Conservation (phyloP, 202 grass and related monocot genomes). For the Panicum virgatum region DNA sequence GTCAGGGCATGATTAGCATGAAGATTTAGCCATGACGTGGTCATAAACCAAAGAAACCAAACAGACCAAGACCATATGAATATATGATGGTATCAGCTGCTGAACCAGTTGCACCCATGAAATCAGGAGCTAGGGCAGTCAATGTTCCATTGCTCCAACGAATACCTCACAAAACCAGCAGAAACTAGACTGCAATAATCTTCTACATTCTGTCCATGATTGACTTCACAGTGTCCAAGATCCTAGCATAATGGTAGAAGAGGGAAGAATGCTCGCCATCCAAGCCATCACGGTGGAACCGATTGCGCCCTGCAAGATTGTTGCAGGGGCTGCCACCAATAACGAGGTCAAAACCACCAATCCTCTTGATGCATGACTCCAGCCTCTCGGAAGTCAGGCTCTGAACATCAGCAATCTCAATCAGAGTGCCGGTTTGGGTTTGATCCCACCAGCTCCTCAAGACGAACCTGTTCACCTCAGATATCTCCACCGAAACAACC, state of each 20-base stretch:
- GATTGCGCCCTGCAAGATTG: constrained; percentile 73
- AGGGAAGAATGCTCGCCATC: constrained; percentile 60
- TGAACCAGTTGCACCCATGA: neutral
- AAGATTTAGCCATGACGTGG: neutral
- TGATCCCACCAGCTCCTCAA: constrained; percentile 76
- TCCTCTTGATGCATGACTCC: constrained; percentile 30
- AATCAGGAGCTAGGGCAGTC: neutral
- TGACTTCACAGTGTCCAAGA: constrained; percentile 56
- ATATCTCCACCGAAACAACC: constrained; percentile 71
- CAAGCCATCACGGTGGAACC: constrained; percentile 50
- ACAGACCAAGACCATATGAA: neutral
- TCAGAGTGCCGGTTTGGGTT: constrained; percentile 56
- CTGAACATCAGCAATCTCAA: constrained; percentile 57
- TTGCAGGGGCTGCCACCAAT: constrained; percentile 85
- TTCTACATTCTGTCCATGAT: constrained; percentile 47
- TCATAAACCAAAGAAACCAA: neutral
- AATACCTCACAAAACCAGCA: too few species aligned
- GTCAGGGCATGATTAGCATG: neutral
- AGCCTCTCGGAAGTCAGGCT: constrained; percentile 40
- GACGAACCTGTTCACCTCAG: constrained; percentile 56
- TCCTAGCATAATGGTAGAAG: constrained; percentile 69
- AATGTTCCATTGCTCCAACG: constrained; percentile 39
- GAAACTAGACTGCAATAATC: neutral
- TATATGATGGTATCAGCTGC: neutral
- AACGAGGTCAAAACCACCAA: constrained; percentile 66